These are phyloP conservation scores for Trypanosoma brucei DNA, from an alignment of 208 protist genomes.

Conservation along the genomic window DNA sequence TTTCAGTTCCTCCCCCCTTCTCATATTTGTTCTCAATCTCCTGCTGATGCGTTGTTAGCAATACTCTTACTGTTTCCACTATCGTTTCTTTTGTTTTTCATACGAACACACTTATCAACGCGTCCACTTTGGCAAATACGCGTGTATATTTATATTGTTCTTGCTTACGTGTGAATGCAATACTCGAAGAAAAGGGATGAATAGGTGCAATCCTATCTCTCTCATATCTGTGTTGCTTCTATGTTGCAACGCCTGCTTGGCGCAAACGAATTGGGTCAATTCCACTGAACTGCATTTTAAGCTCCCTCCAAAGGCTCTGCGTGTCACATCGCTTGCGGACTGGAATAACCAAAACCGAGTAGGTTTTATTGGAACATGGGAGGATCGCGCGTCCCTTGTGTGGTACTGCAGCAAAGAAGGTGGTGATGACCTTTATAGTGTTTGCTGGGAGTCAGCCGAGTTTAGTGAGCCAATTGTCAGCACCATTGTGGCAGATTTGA, in stretches of 20 bases:
- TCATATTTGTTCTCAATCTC: not conserved
- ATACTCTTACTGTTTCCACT: not conserved
- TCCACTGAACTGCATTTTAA: conserved; percentile 10
- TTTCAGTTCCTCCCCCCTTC: no score
- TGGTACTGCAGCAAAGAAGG: conserved; percentile 13
- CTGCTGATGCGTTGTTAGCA: not conserved
- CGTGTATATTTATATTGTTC: not conserved
- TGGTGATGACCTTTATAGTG: not conserved
- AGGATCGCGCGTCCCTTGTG: conserved; percentile 12
- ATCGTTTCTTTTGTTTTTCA: not conserved
- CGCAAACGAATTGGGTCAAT: conserved; percentile 7
- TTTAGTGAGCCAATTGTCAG: conserved; percentile 35
- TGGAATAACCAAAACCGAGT: conserved; percentile 12
- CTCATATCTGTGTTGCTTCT: not conserved
- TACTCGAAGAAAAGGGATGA: not conserved
- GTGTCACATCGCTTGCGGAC: conserved; percentile 16
- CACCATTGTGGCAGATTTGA: conserved; percentile 37
- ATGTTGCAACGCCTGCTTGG: not conserved
- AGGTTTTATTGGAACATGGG: conserved; percentile 19
- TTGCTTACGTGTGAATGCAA: not conserved
- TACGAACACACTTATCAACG: not conserved
- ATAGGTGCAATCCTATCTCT: not conserved
- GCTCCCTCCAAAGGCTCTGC: not conserved
- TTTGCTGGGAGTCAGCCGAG: conserved; percentile 15
- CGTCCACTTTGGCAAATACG: no score